Base-by-base conservation (phyloP, 148 eudicot species). In the Rheum nobile region DNA sequence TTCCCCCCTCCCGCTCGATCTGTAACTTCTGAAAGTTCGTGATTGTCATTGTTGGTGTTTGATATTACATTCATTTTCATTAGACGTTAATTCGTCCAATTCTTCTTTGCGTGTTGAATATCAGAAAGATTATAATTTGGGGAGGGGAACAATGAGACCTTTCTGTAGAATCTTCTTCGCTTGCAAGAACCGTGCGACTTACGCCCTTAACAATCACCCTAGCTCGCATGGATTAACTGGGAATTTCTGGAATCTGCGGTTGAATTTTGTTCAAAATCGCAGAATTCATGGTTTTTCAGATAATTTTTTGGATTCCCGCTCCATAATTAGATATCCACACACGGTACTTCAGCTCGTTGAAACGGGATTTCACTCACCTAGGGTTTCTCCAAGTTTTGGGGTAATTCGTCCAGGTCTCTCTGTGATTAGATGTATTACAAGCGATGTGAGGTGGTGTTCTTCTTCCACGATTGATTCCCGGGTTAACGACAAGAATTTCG, bases 401-500 rank as follows among this genome's bases (percentile, higher is more conserved):
- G 71, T 67, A 72, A 75, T 8, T 2, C 41, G 81, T 61, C 77
- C 86, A 59, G 48, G 34, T 75, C 72, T 46, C 4, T 46, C 43
- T 76, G 77, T 61, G 41, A 63, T 77, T 72, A 57, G 79, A 50
- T 73, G 80, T 69, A 71, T 55, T 71, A 79, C 75, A 13, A 70
- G 83, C n/a, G 71, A 80, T 81, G 50, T 81, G 71, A 81, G 84
- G 84, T 74, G 75, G 77, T 82, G 76, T 76, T 90, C 93, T 0
- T 73, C 89, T 2, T 65, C 81, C 8, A 75, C 81, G 13, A 76
- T 87, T 50, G 96, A 83, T 41, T 67, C 86, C 29, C 63, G 63
- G 8, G 77, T 83, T 44, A 87, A 85, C 72, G 92, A 90, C 28
- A 84, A 78, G 77, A 89, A 78, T 55, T 90, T 93, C 80, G 94